Evolutionary conservation across 352 stramenopile genomes (phyloP).

Genomic region (Elongisporangium undulatum): DNA sequence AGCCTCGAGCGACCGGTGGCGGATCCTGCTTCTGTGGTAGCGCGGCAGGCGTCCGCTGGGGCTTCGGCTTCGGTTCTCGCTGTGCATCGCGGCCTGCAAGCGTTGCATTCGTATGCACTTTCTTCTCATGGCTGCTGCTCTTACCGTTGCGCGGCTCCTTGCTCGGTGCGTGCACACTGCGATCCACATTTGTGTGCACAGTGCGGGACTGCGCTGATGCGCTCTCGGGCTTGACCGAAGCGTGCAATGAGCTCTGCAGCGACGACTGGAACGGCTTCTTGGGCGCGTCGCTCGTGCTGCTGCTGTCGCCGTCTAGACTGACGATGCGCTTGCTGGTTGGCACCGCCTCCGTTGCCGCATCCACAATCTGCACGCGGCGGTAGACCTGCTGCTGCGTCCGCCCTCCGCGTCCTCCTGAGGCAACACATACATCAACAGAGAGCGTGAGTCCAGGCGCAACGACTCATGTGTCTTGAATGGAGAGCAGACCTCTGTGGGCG

Average conservation of each 20-base stretch:
- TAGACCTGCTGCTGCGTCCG: background rate
- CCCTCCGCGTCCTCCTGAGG: background rate
- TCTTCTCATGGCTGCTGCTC: slow-evolving; percentile 6
- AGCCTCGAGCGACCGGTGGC: background rate
- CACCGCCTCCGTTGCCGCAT: slow-evolving; percentile 2
- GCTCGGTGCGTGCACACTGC: slow-evolving; percentile 6
- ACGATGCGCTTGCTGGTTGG: slow-evolving; percentile 8
- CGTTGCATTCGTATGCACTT: background rate
- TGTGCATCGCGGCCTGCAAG: background rate
- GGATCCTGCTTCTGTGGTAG: background rate
- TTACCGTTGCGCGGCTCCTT: slow-evolving; percentile 6
- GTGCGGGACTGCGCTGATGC: background rate
- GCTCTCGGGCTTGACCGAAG: background rate
- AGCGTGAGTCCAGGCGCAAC: background rate
- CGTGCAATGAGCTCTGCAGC: slow-evolving; percentile 28
- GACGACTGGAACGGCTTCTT: slow-evolving; percentile 41
- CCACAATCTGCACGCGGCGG: slow-evolving; percentile 16
- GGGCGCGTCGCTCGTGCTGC: background rate
- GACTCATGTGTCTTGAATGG: background rate
- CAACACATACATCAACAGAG: background rate
- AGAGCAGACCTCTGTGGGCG: background rate
- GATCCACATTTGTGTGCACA: slow-evolving; percentile 5
- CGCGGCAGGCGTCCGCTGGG: background rate
- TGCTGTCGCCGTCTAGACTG: slow-evolving; percentile 2
- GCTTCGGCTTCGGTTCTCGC: background rate